phyloP scores from a whole-genome alignment of 2,329 filamentous ascomycete species.

The Lachnellula arida region DNA sequence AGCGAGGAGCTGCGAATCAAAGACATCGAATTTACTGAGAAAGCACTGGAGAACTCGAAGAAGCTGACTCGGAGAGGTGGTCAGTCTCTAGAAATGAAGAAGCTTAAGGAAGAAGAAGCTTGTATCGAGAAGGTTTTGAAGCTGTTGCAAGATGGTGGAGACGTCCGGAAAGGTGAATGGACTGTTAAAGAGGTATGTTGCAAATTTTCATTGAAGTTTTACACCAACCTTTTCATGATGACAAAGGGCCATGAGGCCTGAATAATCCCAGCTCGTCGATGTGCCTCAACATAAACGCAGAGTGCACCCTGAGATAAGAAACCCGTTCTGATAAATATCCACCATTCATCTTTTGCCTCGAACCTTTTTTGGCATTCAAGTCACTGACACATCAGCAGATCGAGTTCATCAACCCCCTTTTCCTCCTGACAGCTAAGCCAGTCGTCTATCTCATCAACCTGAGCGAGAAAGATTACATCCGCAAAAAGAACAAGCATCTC shows the following conservation, averaged over 20 bases:
- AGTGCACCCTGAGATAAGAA: conserved; percentile 81
- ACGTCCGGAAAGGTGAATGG: conserved; percentile 90
- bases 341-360: conserved; percentile 17
- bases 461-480: conserved; percentile 93
- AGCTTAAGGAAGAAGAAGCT: conserved; percentile 88
- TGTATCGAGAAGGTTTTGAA: conserved; percentile 86
- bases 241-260: conserved; percentile 94
- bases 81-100: conserved; percentile 96
- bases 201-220: conserved; percentile 24
- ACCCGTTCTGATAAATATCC: conserved; percentile 30
- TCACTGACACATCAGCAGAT: conserved; percentile 52
- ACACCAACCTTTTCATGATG: conserved; percentile 65
- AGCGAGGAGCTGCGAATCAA: conserved; percentile 94
- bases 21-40: conserved; percentile 97
- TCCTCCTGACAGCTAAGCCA: conserved; percentile 92
- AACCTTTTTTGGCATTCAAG: conserved; percentile 20
- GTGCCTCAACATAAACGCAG: conserved; percentile 69
- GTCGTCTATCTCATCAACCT: conserved; percentile 97
- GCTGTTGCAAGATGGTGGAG: conserved; percentile 81
- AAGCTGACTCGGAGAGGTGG: conserved; percentile 95
- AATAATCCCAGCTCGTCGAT: conserved; percentile 99
- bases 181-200: conserved; percentile 83
- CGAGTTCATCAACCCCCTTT: conserved; percentile 94
- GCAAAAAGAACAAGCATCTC: conserved; percentile 99
- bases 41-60: conserved; percentile 83